These are phyloP conservation scores for Rubroshorea leprosula DNA, from an alignment of 345 rosid species.

Conservation along the genomic window DNA sequence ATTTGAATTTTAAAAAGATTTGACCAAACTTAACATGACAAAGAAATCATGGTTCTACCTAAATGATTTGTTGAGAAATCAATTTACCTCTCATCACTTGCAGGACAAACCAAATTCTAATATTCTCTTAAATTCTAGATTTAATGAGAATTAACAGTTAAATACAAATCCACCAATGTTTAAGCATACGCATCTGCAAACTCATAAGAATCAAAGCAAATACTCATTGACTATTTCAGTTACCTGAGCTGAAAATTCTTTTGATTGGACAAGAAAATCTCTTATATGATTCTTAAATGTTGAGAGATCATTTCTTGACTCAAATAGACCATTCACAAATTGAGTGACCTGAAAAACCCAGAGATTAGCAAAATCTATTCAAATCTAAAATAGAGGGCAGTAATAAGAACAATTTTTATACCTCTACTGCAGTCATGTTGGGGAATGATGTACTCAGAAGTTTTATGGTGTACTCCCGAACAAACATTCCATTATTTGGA, in stretches of 20 bases:
- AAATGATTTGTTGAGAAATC: too few species aligned
- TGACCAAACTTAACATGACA: too few species aligned
- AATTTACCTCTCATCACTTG: neutral
- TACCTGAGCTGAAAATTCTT: conserved; percentile 86
- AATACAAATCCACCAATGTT: neutral
- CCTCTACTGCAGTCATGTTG: conserved; percentile 92
- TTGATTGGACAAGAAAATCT: conserved; percentile 90
- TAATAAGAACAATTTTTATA: conserved; percentile 9
- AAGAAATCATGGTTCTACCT: too few species aligned
- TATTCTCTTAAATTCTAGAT: too few species aligned
- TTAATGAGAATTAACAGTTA: neutral
- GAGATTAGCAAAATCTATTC: neutral
- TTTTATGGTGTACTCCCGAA: conserved; percentile 89
- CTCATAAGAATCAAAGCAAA: neutral
- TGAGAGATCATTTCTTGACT: conserved; percentile 76
- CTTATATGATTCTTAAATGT: conserved; percentile 81
- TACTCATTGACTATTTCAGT: neutral
- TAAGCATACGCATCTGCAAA: neutral
- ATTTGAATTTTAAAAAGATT: too few species aligned
- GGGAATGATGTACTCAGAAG: conserved; percentile 90
- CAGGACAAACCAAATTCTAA: neutral
- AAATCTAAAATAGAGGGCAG: neutral
- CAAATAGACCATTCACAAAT: conserved; percentile 79
- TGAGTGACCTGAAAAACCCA: conserved; percentile 57
- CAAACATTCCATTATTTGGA: conserved; percentile 68